Conservation (phyloP, 352 stramenopile species). For the Globisporangium viniferum region DNA sequence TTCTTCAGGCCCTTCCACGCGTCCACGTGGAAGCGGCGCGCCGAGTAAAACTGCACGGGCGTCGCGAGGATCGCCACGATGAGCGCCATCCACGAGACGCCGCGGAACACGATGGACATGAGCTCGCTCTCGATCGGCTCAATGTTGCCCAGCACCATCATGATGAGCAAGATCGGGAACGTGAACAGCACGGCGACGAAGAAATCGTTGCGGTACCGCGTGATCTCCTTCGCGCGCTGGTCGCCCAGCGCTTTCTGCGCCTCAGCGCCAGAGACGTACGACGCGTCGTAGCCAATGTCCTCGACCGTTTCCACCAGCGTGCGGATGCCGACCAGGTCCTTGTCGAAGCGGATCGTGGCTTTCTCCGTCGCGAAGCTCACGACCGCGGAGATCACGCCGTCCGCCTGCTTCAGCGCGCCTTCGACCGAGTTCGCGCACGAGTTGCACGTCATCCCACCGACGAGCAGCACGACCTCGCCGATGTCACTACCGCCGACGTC, state of each 20-base stretch:
- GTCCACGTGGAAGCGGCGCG: constrained; percentile 92
- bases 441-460: constrained; percentile 91
- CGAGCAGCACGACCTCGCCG: constrained; percentile 56
- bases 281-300: constrained; percentile 88
- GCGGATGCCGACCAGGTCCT: constrained; percentile 70
- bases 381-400: constrained; percentile 70
- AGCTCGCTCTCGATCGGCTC: constrained; percentile 42
- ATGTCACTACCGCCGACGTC: constrained; percentile 36
- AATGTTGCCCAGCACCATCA: constrained; percentile 89
- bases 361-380: constrained; percentile 90
- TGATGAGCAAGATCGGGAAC: constrained; percentile 91
- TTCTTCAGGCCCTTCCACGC: constrained; percentile 91
- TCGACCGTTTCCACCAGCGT: constrained; percentile 87
- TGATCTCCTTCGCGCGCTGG: constrained; percentile 77
- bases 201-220: constrained; percentile 81
- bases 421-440: constrained; percentile 91
- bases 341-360: constrained; percentile 74
- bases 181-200: constrained; percentile 90
- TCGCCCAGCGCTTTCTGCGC: constrained; percentile 79
- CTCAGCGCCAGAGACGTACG: constrained; percentile 60
- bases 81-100: constrained; percentile 74
- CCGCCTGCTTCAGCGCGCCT: constrained; percentile 69
- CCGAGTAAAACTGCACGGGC: constrained; percentile 95
- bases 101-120: constrained; percentile 48
- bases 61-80: constrained; percentile 86